A percentile compares a stretch with the other conserved stretches of the same genome.
phyloP scores from a whole-genome alignment of 345 rosid species.

The Citrus inodora region DNA sequence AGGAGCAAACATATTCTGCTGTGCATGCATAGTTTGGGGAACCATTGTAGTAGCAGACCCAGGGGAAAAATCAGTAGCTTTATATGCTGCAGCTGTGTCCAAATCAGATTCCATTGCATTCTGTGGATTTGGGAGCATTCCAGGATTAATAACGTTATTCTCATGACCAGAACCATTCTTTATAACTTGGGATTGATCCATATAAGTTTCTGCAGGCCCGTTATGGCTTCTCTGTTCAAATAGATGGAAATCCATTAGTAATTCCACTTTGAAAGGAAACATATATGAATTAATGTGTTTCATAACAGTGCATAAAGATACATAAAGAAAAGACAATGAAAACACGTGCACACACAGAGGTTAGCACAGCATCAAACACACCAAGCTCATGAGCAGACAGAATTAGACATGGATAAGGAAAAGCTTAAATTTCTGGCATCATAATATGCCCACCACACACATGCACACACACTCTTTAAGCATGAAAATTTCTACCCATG shows the following conservation, averaged over 20 bases:
- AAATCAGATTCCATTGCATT: slow-evolving; percentile 41
- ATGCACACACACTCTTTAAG: slow-evolving; percentile 1
- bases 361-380: neutral
- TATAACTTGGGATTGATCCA: slow-evolving; percentile 39
- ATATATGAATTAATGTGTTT: neutral
- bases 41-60: slow-evolving; percentile 22
- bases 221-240: slow-evolving; percentile 48
- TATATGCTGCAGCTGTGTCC: slow-evolving; percentile 32
- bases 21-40: slow-evolving; percentile 34
- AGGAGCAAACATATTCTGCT: slow-evolving; percentile 28
- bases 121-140: slow-evolving; percentile 31
- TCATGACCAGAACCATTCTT: slow-evolving; percentile 48
- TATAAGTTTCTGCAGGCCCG: slow-evolving; percentile 35
- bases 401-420: neutral
- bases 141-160: slow-evolving; percentile 30
- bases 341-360: neutral
- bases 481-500: slow-evolving; percentile 52
- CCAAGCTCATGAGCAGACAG: neutral
- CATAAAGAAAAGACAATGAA: neutral
- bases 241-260: neutral
- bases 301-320: neutral
- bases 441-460: neutral
- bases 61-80: slow-evolving; percentile 31
- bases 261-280: neutral
- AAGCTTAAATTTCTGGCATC: neutral